Base-by-base conservation (phyloP, 2,329 filamentous ascomycete species). In the Fusarium sp. region DNA sequence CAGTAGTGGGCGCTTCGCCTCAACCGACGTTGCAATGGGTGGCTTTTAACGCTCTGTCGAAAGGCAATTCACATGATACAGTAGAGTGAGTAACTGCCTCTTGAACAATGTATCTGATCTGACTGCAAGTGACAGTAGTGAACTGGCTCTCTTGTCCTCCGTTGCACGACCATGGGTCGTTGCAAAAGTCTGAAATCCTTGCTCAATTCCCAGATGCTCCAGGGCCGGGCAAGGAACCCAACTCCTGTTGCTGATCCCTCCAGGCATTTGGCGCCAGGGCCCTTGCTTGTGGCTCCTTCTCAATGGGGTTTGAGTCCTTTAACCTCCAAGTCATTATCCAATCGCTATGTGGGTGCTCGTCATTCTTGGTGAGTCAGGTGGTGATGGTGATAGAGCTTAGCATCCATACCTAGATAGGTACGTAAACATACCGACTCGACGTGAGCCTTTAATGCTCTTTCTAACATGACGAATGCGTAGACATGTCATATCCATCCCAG, bases 211-310 rank as follows among this genome's bases (percentile, higher is more conserved):
- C 56, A 66, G 52, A 32, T 53, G 45, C 46, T 59, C 56, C 56
- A 58, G 61, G 50, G 45, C 59, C 55, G 54, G 59, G 52, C 49
- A 52, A 45, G 68, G 65, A 59, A 58, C 24, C 52, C 42, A 59
- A 58, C 24, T 62, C 42, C 32, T 72, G 59, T 22, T 69, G 45
- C 55, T 66, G 64, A 71, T 71, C 68, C 53, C 53, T 71, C 32
- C 40, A 69, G 59, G 40, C 59, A 52, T 61, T 65, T 50, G 38
- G 55, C 40, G 42, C 56, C 45, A 56, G 63, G 58, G 25, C 27
- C 67, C 62, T 55, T 70, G 50, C 38, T 34, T 45, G 25, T 71
- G 59, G 56, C 45, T 59, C 56, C 40, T 56, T 34, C 53, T 38
- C 20, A 47, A 62, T 38, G 40, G 63, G 63, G 64, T 49, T 58